A percentile compares a stretch with the other conserved stretches of the same genome.
Conservation (phyloP, 257 asterid genomes). For the Craterostigma plantagineum region DNA sequence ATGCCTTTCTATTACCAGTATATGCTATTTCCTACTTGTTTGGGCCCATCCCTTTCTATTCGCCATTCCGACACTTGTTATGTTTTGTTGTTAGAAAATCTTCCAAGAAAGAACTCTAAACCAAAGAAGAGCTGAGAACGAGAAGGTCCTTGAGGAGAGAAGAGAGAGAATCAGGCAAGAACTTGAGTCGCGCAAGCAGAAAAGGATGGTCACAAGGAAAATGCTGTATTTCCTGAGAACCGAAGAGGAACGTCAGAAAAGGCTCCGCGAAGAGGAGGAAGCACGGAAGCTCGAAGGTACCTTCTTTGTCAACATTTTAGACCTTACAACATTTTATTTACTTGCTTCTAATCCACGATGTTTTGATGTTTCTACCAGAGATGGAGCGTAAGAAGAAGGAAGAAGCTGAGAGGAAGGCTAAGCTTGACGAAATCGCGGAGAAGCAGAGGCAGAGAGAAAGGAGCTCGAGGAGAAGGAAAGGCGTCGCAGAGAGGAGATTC, state of each 20-base stretch:
- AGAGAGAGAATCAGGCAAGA: slow-evolving; percentile 28
- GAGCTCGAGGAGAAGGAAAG: slow-evolving; percentile 53
- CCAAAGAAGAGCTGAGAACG: slow-evolving; percentile 26
- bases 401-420: slow-evolving; percentile 57
- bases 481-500: slow-evolving; percentile 26
- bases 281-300: slow-evolving; percentile 75
- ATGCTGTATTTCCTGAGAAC: slow-evolving; percentile 36
- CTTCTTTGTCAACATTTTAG: too few species aligned
- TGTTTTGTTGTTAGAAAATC: slow-evolving; percentile 17
- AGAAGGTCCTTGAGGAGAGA: slow-evolving; percentile 29
- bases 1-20: too few species aligned
- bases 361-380: slow-evolving; percentile 22
- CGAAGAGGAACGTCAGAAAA: slow-evolving; percentile 61
- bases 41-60: too few species aligned
- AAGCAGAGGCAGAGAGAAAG: slow-evolving; percentile 54
- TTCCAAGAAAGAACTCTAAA: slow-evolving; percentile 37
- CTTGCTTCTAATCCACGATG: too few species aligned
- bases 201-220: slow-evolving; percentile 58
- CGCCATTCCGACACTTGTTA: too few species aligned
- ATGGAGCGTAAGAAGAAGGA: slow-evolving; percentile 50
- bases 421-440: slow-evolving; percentile 60
- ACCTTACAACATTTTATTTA: too few species aligned
- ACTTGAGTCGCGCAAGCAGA: slow-evolving; percentile 37
- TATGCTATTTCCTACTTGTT: too few species aligned
- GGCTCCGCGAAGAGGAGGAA: slow-evolving; percentile 69